Conservation (phyloP, 345 rosid species). For the Eucalyptus tenuipes region DNA sequence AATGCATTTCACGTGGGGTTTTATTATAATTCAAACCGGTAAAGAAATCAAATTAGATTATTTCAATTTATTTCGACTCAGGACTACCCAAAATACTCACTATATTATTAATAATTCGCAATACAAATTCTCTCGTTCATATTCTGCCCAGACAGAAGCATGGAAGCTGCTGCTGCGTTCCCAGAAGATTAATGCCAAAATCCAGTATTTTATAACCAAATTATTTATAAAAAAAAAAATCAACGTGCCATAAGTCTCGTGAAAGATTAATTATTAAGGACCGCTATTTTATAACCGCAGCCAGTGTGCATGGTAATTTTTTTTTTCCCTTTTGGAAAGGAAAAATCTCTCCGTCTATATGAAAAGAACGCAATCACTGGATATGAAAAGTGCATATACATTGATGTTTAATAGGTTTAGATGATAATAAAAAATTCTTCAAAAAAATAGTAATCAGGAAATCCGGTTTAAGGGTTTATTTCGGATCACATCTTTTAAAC, state of each 20-base stretch:
- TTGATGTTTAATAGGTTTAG: neutral
- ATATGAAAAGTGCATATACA: neutral
- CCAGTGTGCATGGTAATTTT: too few relatives aligned
- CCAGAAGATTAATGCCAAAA: neutral
- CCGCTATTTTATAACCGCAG: neutral
- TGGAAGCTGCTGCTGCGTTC: neutral
- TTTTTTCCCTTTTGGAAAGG: neutral
- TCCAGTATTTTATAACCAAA: neutral
- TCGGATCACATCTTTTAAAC: neutral
- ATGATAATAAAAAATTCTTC: neutral
- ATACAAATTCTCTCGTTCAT: neutral
- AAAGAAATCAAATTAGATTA: neutral
- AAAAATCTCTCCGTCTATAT: neutral
- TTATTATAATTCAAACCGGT: neutral
- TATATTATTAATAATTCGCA: neutral
- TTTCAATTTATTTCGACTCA: neutral
- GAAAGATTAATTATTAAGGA: neutral
- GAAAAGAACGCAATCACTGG: neutral
- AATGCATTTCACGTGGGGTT: neutral
- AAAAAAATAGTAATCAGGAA: neutral
- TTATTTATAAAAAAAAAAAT: neutral
- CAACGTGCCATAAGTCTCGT: neutral
- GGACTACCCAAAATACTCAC: neutral
- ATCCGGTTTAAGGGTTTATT: neutral
- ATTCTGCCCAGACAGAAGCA: neutral